A percentile compares a stretch with the other conserved stretches of the same genome.
phyloP scores from a whole-genome alignment of 75 land plant species.

The Pinus albicaulis region DNA sequence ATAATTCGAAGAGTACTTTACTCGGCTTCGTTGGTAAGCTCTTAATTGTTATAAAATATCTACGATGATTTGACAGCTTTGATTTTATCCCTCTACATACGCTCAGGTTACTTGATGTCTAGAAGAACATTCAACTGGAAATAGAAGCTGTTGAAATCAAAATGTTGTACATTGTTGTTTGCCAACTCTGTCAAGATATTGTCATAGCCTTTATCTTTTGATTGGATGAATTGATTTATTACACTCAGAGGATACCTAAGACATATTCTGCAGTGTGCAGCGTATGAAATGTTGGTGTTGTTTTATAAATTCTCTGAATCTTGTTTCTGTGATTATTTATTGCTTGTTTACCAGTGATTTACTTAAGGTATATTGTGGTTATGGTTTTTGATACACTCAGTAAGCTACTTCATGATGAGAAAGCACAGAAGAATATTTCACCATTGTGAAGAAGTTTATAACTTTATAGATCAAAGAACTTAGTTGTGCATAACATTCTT shows the following conservation, averaged over 20 bases:
- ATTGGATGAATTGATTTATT: not conserved
- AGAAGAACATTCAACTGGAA: not conserved
- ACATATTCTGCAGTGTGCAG: not conserved
- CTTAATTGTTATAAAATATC: not conserved
- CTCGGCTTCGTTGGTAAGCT: conserved; percentile 87
- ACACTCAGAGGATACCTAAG: not conserved
- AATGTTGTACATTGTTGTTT: not conserved
- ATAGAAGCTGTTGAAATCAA: not conserved
- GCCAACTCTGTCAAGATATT: not conserved
- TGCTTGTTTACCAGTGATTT: not conserved
- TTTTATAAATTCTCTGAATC: not conserved
- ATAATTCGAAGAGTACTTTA: conserved; percentile 61
- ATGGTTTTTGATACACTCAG: not conserved
- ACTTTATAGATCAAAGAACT: not conserved
- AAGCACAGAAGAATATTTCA: not conserved
- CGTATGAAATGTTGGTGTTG: too few species aligned
- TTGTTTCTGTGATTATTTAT: not conserved
- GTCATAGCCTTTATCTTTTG: not conserved
- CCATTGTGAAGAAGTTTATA: not conserved
- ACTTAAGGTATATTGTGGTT: not conserved
- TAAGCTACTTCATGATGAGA: not conserved
- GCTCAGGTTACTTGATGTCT: not conserved
- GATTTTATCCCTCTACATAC: not conserved
- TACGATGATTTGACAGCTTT: not conserved
- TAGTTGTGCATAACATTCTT: not conserved